Conservation (phyloP, 2,329 filamentous ascomycete species). For the Neodidymelliopsis sp. region DNA sequence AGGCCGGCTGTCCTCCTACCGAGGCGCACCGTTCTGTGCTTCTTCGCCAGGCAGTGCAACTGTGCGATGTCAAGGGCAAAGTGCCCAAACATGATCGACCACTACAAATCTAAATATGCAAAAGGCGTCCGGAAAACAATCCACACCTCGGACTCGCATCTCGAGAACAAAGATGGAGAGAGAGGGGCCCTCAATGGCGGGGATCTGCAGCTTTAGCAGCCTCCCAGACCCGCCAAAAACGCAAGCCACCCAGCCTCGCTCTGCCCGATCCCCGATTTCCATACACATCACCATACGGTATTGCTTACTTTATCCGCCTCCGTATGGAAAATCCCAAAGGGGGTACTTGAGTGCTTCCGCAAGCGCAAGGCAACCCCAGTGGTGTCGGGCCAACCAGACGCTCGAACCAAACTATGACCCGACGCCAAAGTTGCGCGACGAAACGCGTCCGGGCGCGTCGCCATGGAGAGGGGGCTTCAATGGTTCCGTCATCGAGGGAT, state of each 20-base stretch:
- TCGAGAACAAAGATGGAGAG: too few species aligned
- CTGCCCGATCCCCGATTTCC: not conserved
- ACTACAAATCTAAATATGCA: too few species aligned
- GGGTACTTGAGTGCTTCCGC: not conserved
- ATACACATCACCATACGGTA: not conserved
- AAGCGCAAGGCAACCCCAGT: slow-evolving; percentile 4
- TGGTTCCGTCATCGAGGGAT: slow-evolving; percentile 9
- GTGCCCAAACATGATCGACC: too few species aligned
- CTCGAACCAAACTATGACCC: not conserved
- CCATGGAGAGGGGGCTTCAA: slow-evolving; percentile 10
- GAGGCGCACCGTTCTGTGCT: too few species aligned
- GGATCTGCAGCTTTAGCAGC: too few species aligned
- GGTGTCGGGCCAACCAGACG: slow-evolving; percentile 3
- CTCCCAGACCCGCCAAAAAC: not conserved
- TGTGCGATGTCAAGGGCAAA: too few species aligned
- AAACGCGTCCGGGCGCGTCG: slow-evolving; percentile 23
- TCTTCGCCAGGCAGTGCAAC: too few species aligned
- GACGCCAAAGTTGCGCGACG: slow-evolving; percentile 21
- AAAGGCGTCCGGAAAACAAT: too few species aligned
- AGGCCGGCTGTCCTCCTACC: too few species aligned
- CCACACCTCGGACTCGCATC: too few species aligned
- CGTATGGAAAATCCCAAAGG: not conserved
- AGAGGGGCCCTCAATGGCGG: too few species aligned
- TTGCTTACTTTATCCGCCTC: slow-evolving; percentile 9
- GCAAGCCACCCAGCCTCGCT: slow-evolving; percentile 6